Evolutionary conservation across 371 early-diverging fungal species (phyloP), one percentile per base, ranked within the genome.

Genomic region (Apophysomyces sp.): DNA sequence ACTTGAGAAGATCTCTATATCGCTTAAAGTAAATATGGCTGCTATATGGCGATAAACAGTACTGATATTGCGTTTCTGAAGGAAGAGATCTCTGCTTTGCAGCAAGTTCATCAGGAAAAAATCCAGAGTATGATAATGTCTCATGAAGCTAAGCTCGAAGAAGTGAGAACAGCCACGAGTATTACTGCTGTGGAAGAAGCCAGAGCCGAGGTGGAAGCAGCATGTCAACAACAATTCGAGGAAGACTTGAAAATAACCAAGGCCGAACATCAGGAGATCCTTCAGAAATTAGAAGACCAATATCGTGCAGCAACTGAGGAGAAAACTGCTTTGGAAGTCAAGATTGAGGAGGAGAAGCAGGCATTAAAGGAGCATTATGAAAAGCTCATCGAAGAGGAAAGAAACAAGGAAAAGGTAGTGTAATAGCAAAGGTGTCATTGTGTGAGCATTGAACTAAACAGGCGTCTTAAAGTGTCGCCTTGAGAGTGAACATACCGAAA

Each of bases 91-190:
- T 49, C 57, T 21, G 52, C 61, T 28, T 39, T 66, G 16, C 61
- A 66, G 28, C 31, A 61, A 21, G 56, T 57, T 7, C 66, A 66
- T 32, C 56, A 61, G 34, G 56, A 60, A 27, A 53, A 60, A 24
- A 27, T 66, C 12, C 56, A 60, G 27, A 34, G 52, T 28, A 60
- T 60, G 37, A 57, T 30, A 7, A 52, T 49, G 39, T 16, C 40
- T 3, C 66, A 66, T 57, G 60, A 68, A 59, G n/a, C n/a, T 4
- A 57, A 68, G 28, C 52, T 63, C 27, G 58, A 63, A 41, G 57
- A 58, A 29, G 53, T 68, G 6, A 21, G 60, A 12, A 32, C 54
- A 24, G 63, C 68, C 9, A 57, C 63, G 21, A 40, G 55, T 27
- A 53, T 30, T 13, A 36, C 57, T 1, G 61, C 57, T 15, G 61